phyloP scores from a whole-genome alignment of 148 eudicot genomes.

The Amaranthus hypochondriacus region DNA sequence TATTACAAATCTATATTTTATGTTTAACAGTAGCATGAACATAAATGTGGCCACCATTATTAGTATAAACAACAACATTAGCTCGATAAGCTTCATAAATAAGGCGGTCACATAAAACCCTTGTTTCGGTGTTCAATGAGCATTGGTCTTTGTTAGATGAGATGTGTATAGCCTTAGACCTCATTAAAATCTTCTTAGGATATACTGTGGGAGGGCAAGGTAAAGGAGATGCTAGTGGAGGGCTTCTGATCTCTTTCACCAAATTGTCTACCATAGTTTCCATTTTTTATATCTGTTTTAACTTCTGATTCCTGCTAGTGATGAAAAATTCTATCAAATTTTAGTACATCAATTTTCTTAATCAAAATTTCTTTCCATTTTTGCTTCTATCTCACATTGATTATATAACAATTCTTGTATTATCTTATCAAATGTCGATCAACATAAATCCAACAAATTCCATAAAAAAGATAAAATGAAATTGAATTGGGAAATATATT shows the following conservation, averaged over 20 bases:
- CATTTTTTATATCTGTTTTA: slow-evolving; percentile 20
- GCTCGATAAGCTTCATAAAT: slow-evolving; percentile 81
- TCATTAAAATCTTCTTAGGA: slow-evolving; percentile 19
- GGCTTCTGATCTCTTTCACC: neutral
- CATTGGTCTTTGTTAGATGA: slow-evolving; percentile 18
- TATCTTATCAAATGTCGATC: too few relatives aligned
- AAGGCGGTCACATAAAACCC: slow-evolving; percentile 61
- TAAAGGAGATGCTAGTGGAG: slow-evolving; percentile 42
- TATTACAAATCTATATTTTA: too few relatives aligned
- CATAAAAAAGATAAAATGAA: too few relatives aligned
- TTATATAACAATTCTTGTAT: neutral
- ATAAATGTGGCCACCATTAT: slow-evolving; percentile 51
- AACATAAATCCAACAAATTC: too few relatives aligned
- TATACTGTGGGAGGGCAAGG: slow-evolving; percentile 29
- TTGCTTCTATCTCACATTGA: neutral
- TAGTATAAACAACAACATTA: slow-evolving; percentile 59
- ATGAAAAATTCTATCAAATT: neutral
- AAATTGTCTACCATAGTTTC: slow-evolving; percentile 22
- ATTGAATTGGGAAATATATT: too few relatives aligned
- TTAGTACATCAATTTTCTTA: neutral
- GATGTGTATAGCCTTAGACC: slow-evolving; percentile 11
- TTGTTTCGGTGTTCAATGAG: slow-evolving; percentile 28
- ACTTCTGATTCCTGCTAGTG: slow-evolving; percentile 5
- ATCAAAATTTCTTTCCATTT: neutral
- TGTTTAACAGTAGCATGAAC: slow-evolving; percentile 56